These are phyloP conservation scores for Solanum boliviense DNA, from an alignment of 257 asterid genomes.

Conservation along the genomic window DNA sequence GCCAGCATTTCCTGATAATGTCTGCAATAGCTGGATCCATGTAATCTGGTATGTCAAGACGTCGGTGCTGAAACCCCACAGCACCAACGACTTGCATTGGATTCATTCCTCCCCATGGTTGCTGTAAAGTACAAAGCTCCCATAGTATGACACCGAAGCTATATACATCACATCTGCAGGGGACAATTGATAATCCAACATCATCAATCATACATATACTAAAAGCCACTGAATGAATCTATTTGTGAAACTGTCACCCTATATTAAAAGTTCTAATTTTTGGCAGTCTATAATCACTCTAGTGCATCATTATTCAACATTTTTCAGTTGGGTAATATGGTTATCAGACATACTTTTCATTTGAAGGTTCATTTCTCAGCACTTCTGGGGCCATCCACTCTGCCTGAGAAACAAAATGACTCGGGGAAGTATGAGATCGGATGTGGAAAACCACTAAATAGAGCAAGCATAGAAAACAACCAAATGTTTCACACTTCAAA, in stretches of 20 bases:
- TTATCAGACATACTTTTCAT: conserved; percentile 59
- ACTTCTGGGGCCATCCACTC: conserved; percentile 99
- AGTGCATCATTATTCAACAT: neutral
- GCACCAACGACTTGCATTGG: conserved; percentile 99
- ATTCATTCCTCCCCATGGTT: conserved; percentile 98
- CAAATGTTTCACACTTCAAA: neutral
- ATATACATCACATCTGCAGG: conserved; percentile 81
- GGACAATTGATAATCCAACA: neutral
- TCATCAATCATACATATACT: neutral
- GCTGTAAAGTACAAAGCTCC: conserved; percentile 89
- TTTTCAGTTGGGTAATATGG: neutral
- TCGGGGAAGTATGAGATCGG: neutral
- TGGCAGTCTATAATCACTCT: neutral
- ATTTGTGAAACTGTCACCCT: neutral
- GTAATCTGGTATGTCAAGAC: conserved; percentile 83
- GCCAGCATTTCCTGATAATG: conserved; percentile 78
- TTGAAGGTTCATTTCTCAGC: conserved; percentile 91
- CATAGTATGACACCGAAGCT: conserved; percentile 88
- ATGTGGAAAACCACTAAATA: neutral
- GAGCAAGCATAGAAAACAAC: neutral
- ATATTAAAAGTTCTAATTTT: neutral
- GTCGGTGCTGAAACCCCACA: conserved; percentile 93
- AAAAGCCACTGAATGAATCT: neutral
- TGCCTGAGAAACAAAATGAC: conserved; percentile 46
- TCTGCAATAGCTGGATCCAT: conserved; percentile 66